Evolutionary conservation across 176 grass and related monocot genomes (phyloP).

Genomic region (Avena atlantica): DNA sequence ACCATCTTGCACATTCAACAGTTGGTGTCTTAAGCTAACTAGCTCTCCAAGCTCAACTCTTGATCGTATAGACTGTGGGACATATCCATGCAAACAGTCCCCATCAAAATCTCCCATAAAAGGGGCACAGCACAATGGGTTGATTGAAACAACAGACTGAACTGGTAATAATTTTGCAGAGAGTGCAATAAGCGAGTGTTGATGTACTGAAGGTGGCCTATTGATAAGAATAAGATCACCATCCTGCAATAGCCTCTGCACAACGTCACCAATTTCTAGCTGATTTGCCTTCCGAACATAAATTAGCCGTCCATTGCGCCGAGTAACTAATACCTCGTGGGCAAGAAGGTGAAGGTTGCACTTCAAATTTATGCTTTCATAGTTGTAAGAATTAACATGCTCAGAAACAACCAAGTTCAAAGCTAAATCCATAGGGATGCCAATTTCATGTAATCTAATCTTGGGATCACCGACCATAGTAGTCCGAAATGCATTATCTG

Average conservation of each 20-base stretch:
- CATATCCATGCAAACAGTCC: constrained; percentile 93
- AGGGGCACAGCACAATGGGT: constrained; percentile 83
- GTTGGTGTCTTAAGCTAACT: constrained; percentile 64
- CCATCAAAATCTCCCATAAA: constrained; percentile 94
- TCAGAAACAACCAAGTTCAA: constrained; percentile 68
- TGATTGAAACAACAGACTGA: constrained; percentile 71
- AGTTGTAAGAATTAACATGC: constrained; percentile 68
- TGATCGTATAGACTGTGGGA: constrained; percentile 76
- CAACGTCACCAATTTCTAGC: constrained; percentile 79
- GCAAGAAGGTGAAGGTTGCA: constrained; percentile 66
- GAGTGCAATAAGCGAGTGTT: constrained; percentile 88
- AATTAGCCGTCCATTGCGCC: constrained; percentile 57
- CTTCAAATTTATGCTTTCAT: constrained; percentile 57
- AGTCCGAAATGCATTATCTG: constrained; percentile 80
- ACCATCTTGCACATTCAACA: constrained; percentile 88
- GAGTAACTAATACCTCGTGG: constrained; percentile 52
- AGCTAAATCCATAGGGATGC: constrained; percentile 70
- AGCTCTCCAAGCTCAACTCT: constrained; percentile 78
- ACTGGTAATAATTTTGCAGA: constrained; percentile 67
- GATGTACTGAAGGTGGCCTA: constrained; percentile 90
- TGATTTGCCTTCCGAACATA: constrained; percentile 62
- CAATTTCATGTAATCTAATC: constrained; percentile 77
- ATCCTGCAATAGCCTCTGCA: constrained; percentile 76
- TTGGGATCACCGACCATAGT: constrained; percentile 91
- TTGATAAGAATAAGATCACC: constrained; percentile 92